Conservation (phyloP, 139 green algal genomes). For the Coelastrella sp. region DNA sequence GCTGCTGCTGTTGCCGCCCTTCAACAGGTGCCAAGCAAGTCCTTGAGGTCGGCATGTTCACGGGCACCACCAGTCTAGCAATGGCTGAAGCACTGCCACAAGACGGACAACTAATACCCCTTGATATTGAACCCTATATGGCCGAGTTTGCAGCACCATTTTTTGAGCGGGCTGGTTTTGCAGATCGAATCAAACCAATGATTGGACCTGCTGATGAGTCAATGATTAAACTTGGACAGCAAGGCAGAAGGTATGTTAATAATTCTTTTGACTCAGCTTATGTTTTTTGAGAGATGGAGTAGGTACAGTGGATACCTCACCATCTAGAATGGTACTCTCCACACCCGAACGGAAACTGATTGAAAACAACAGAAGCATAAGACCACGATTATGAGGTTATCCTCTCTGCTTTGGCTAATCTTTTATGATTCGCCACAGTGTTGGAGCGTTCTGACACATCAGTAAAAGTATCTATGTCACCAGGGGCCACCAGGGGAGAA, state of each 20-base stretch:
- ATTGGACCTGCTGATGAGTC: conserved; percentile 54
- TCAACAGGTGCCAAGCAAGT: conserved; percentile 57
- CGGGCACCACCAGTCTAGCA: conserved; percentile 60
- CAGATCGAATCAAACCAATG: conserved; percentile 32
- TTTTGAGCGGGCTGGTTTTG: conserved; percentile 55
- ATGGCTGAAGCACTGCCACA: conserved; percentile 58
- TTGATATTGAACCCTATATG: conserved; percentile 69
- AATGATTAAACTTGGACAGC: conserved; percentile 46
- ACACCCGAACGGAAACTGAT: too few relatives aligned
- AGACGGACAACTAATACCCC: conserved; percentile 58
- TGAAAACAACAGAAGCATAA: too few relatives aligned
- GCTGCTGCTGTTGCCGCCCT: not conserved
- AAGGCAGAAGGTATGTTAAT: conserved; percentile 42
- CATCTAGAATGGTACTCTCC: too few relatives aligned
- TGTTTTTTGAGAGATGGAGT: too few relatives aligned
- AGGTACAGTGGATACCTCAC: too few relatives aligned
- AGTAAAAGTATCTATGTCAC: too few relatives aligned
- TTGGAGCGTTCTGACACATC: too few relatives aligned
- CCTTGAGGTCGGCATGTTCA: conserved; percentile 72
- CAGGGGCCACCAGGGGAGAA: too few relatives aligned
- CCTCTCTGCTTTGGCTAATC: not conserved
- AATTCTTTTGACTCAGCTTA: too few relatives aligned
- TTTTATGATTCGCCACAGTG: too few relatives aligned
- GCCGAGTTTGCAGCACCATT: conserved; percentile 55
- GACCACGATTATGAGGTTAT: not conserved